phyloP scores from a whole-genome alignment of 345 rosid species.

The Brassica juncea region DNA sequence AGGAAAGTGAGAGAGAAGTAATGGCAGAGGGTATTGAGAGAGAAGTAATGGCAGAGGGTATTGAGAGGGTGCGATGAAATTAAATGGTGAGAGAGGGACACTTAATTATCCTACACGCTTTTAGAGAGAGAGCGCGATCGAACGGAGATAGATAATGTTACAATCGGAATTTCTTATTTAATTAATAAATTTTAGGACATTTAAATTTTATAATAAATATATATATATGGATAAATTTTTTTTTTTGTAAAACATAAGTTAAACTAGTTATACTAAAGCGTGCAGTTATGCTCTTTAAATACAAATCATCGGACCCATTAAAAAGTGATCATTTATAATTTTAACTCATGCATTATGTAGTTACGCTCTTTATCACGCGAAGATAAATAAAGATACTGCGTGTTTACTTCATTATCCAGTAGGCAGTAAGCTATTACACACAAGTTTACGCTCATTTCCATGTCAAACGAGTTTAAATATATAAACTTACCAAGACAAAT shows the following conservation, averaged over 20 bases:
- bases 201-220: background rate
- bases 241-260: too few species aligned
- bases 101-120: constrained; percentile 41
- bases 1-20: background rate
- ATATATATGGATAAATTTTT: background rate
- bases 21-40: constrained; percentile 35
- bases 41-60: constrained; percentile 15
- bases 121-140: background rate
- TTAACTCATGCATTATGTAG: background rate
- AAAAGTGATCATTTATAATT: constrained; percentile 4
- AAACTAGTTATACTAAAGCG: background rate
- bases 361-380: background rate
- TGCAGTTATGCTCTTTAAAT: constrained; percentile 5
- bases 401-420: background rate
- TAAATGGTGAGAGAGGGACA: constrained; percentile 42
- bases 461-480: background rate
- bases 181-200: background rate
- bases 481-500: background rate
- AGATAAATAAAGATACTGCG: background rate
- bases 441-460: background rate
- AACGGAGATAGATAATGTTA: constrained; percentile 4
- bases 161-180: background rate
- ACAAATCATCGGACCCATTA: background rate
- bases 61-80: constrained; percentile 42
- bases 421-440: background rate